Evolutionary conservation across 2,329 filamentous ascomycete species (phyloP), one percentile per base, ranked within the genome.

Genomic region (Piedraia hortae): DNA sequence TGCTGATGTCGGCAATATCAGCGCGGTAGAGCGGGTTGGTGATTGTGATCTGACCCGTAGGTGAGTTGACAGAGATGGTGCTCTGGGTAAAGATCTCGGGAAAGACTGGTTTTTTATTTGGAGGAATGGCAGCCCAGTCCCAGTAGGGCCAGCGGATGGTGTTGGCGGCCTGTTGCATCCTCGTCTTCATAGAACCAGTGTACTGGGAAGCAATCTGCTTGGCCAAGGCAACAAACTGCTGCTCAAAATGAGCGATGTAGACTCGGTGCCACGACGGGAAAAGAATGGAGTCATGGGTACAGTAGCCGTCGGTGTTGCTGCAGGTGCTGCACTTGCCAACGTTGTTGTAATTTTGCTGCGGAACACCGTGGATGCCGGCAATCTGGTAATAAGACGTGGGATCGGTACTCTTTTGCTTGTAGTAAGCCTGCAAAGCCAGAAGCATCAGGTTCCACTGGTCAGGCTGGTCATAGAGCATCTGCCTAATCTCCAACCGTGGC

Each of bases 251-350:
- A 10, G 38, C 39, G 26, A 37, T 32, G 27, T 39, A 42, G 20
- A 31, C 25, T 18, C 40, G 38, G 26, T 43, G 40, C 38, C 38
- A 43, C 2, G 31, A 23, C 10, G 39, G 39, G 20, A 43, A 43
- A 11, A 39, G 35, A n/a, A 39, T 25, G 3, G 36, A 39, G 18
- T 35, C 29, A 34, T 43, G 40, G n/a, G 37, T 34, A 31, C 40
- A 42, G 28, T 42, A 43, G n/a, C 40, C 39, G 19, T 36, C 31
- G 16, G 33, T 28, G 19, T 30, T 33, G n/a, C 25, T 20, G 23
- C 36, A 40, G 11, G 20, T 26, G 20, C 30, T 30, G 28, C 36
- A 36, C 22, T 36, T 28, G 4, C 24, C 26, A 5, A 41, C 38
- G 21, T 32, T 32, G 25, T 41, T 33, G 29, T 33, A 43, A 24